These are phyloP conservation scores for Pyrenophora tritici-repentis DNA, from an alignment of 2,329 filamentous ascomycete species.

Conservation along the genomic window DNA sequence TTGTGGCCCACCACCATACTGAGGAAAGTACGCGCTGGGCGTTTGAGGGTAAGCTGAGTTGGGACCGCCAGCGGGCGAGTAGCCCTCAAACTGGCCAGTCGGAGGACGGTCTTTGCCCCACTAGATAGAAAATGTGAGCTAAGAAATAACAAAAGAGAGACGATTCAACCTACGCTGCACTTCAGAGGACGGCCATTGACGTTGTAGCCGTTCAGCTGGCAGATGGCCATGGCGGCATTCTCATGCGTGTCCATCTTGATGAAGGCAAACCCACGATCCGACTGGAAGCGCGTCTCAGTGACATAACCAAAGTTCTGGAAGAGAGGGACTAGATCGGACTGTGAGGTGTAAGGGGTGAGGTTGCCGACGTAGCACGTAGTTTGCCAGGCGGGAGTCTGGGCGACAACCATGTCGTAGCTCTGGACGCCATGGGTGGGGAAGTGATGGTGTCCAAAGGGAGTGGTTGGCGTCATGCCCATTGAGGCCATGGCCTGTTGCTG, in stretches of 20 bases:
- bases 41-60: conserved; percentile 77
- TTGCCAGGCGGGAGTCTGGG: conserved; percentile 96
- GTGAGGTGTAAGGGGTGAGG: conserved; percentile 94
- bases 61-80: conserved; percentile 75
- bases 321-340: conserved; percentile 93
- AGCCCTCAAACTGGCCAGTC: conserved; percentile 79
- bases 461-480: conserved; percentile 98
- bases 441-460: conserved; percentile 93
- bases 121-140: conserved; percentile 57
- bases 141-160: conserved; percentile 24
- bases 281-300: conserved; percentile 95
- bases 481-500: conserved; percentile 96
- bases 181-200: conserved; percentile 96
- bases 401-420: conserved; percentile 96
- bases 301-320: conserved; percentile 99
- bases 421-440: conserved; percentile 96
- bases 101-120: conserved; percentile 99
- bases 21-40: conserved; percentile 84
- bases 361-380: conserved; percentile 98
- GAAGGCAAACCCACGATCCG: conserved; percentile 96
- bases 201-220: conserved; percentile 96
- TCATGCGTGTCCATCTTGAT: conserved; percentile 99
- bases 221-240: conserved; percentile 97
- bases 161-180: conserved; percentile 81
- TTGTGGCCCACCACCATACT: conserved; percentile 75